Evolutionary conservation across 495 filamentous ascomycete species (phyloP), one percentile per base, ranked within the genome.

Genomic region (Neurospora hispaniola): DNA sequence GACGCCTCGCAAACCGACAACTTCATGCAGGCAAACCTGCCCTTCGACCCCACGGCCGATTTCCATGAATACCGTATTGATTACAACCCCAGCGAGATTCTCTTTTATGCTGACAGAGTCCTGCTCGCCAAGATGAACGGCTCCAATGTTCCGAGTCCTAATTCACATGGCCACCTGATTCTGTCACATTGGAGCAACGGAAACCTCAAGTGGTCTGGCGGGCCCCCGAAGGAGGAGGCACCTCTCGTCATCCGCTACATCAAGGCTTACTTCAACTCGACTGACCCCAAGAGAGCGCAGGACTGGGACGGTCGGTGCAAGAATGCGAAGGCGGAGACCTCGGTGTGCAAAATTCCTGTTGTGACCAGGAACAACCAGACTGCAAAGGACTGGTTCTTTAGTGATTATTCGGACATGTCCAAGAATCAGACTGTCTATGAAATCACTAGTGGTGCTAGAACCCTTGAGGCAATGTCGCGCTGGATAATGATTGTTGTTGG

Each of bases 11-110:
- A 80, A 69, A 90, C 89, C 1, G 81, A 81, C 5, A 86, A 82
- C 69, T 92, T 89, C 79, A 77, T 83, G 62, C 79, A 84, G 44
- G 81, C 87, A 12, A 75, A 85, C 44, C 82, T 94, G 4, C 83
- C 87, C 3, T 94, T 92, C 79, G 78, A 88, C 71, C 90, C 92
- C 0, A 84, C 86, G 0, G 77, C 79, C 0, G 86, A 71, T 8
- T 89, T 89, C 73, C 91, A 94, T 78, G 90, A 93, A 79, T 94
- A 93, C 76, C 90, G 92, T 59, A 90, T 93, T 78, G 92, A 94
- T 76, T 93, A 90, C 83, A 75, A 87, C n/a, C 84, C 87, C 0
- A 84, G 81, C 8, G 77, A 77, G 8, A 88, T 94, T 14, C 77
- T 83, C 39, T 92, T 91, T 80, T 93, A 90, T 76, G 89, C 87